Base-by-base conservation (phyloP, 352 stramenopile genomes). In the Globisporangium sylvaticum region DNA sequence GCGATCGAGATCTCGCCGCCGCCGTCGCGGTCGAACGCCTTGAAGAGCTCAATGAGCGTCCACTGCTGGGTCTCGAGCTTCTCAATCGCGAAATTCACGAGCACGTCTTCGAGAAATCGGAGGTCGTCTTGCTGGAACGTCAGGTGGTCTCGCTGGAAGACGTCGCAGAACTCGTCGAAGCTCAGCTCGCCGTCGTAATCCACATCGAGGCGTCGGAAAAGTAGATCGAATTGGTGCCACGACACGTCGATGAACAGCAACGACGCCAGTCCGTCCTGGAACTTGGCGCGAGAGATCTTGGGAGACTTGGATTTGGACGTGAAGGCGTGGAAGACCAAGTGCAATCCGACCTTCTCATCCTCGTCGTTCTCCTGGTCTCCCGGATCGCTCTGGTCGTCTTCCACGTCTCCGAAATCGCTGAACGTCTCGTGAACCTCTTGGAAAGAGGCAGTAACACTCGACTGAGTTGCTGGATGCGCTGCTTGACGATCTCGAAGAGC, bases 181-280 rank as follows among this genome's bases (percentile, higher is more conserved):
- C 66, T 72, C 24, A 87, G 61, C 37, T 84, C 76, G 42, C 74
- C 75, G 37, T 83, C 69, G 7, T 57, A 64, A 52, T 77, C 67
- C 8, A 65, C 46, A 46, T 84, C 78, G 3, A 87, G 62, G n/a
- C 74, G 77, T 10, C 79, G 73, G 55, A 82, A 87, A 18, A 87
- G 58, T 50, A 83, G 46, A 32, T 84, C 79, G 29, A 87, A 87
- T 32, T 83, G 74, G 46, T 84, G 77, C 77, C 76, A 84, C 20
- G 79, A 81, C 10, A 84, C 70, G 4, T 80, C 65, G 27, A 87
- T 78, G 29, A 55, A 64, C 4, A 87, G 62, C 27, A 87, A 27
- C 8, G 66, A 60, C 0, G 32, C 53, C 9, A 87, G 44, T 4
- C 72, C 75, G 52, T 77, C 75, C 53, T 87, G 74, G 42, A 87